Evolutionary conservation across 192 early-diverging fungal genomes (phyloP).

Genomic region (Backusella westeae): DNA sequence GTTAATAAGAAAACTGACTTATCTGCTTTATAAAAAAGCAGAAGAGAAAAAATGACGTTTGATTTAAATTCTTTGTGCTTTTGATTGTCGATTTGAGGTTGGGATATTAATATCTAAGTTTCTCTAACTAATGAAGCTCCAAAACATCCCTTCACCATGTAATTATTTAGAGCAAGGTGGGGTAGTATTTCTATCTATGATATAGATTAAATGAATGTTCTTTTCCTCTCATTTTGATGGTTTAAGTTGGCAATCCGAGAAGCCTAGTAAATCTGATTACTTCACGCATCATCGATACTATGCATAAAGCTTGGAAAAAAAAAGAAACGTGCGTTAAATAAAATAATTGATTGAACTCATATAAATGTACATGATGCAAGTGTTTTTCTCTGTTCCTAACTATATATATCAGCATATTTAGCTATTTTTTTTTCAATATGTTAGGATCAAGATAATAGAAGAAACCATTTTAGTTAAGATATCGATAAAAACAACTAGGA

Average conservation of each 20-base stretch:
- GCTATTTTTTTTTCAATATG: background rate
- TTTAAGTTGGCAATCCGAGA: too few species aligned
- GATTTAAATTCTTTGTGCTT: too few species aligned
- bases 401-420: background rate
- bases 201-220: too few species aligned
- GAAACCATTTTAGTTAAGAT: background rate
- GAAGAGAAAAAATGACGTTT: background rate
- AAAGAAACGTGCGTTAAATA: background rate
- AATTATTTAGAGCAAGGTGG: too few species aligned
- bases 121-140: too few species aligned
- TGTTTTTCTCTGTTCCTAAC: background rate
- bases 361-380: background rate
- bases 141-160: too few species aligned
- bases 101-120: too few species aligned
- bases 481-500: background rate
- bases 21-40: background rate
- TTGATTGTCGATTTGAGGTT: background rate
- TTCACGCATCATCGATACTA: background rate
- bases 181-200: too few species aligned
- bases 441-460: background rate
- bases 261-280: background rate
- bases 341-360: background rate
- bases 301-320: background rate
- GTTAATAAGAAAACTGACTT: background rate
- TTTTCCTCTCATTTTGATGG: too few species aligned